Percentiles rank a stretch among this genome's conserved stretches.
These are phyloP conservation scores for Boechera stricta DNA, from an alignment of 345 rosid genomes.

Conservation along the genomic window DNA sequence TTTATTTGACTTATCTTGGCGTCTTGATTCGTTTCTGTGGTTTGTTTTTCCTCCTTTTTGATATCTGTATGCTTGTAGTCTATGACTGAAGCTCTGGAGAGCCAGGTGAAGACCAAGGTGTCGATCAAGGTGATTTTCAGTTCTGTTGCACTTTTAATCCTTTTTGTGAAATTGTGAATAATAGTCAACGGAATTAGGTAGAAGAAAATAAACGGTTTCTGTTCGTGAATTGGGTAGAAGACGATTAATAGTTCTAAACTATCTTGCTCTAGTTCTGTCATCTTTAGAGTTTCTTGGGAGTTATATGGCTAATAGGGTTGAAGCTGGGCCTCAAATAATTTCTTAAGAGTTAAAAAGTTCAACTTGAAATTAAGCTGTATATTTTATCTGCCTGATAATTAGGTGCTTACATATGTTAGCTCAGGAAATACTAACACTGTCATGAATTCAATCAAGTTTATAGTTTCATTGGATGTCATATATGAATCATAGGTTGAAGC, in stretches of 20 bases:
- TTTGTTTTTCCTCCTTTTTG: neutral
- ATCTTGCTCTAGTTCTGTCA: neutral
- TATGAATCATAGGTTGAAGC: neutral
- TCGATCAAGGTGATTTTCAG: constrained; percentile 66
- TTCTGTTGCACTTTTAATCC: neutral
- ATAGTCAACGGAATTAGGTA: neutral
- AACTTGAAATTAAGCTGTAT: constrained; percentile 1
- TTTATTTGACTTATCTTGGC: neutral
- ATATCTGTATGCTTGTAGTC: constrained; percentile 54
- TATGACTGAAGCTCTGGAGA: constrained; percentile 95
- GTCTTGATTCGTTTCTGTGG: neutral
- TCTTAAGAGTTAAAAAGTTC: neutral
- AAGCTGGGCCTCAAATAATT: neutral
- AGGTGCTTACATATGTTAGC: neutral
- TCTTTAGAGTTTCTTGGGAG: neutral
- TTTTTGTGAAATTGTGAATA: constrained; percentile 5
- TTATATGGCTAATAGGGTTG: neutral
- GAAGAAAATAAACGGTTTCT: neutral
- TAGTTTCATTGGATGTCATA: constrained; percentile 1
- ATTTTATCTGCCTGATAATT: neutral
- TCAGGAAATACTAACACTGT: neutral
- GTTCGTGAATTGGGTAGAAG: neutral
- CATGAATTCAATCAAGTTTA: neutral
- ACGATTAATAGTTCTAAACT: neutral
- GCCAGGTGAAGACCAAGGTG: constrained; percentile 94